Evolutionary conservation across 345 rosid genomes (phyloP), one percentile per base, ranked within the genome.

Genomic region (Sapria himalayana): DNA sequence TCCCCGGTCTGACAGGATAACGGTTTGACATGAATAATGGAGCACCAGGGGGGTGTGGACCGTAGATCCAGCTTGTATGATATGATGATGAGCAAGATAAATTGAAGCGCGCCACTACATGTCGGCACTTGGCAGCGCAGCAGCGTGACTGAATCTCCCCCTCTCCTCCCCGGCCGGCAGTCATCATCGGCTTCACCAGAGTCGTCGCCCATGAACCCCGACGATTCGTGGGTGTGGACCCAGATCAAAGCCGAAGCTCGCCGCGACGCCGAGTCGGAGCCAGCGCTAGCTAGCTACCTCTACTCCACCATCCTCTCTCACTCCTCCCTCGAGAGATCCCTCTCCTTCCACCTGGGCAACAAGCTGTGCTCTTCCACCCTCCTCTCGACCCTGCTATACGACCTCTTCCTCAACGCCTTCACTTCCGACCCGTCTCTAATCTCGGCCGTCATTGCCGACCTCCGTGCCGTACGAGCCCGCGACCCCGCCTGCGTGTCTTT

Each of bases 351-450:
- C 45, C 52, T 86, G 15, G 97, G 94, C 19, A 86, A 86, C 74
- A 86, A 86, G 71, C 92, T 86, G 31, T 86, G 92, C 68, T 89
- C 93, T 51, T 76, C 98, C 25, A 89, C 98, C 22, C 78, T 89
- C 23, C 91, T 89, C 43, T 79, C 98, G 6, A 82, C 94, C 2
- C 84, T 82, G 44, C 66, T 89, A 7, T 89, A 89, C 58, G 98
- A 89, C 62, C 91, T 89, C 22, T 89, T 82, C 50, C 72, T 89
- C 29, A 71, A 65, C 59, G 74, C 82, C 37, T 72, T 82, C 77
- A 45, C 93, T 43, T 64, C 79, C 11, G 94, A 82, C 42, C 74
- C 73, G 4, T 45, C 70, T 19, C 79, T 86, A 4, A 57, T 73
- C 15, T 64, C 93, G 46, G 94, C 97, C 43, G 63, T 92, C 53